These are phyloP conservation scores for Citrullus mucosospermus DNA, from an alignment of 306 rosid species.

Conservation along the genomic window DNA sequence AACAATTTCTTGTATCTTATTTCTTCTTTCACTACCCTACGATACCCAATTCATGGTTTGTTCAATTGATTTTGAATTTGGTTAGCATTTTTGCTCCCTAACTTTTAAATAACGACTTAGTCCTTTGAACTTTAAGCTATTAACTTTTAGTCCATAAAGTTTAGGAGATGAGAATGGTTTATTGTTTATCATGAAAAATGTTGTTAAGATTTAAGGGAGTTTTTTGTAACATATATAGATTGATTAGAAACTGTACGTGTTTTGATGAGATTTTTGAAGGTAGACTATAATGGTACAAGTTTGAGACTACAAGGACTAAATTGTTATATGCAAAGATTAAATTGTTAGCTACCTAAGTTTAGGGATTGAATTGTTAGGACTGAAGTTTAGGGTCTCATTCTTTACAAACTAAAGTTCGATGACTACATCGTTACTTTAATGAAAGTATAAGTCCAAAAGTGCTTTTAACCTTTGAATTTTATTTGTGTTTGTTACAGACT, in stretches of 20 bases:
- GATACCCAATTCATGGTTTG: not conserved
- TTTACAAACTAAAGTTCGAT: not conserved
- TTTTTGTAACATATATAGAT: too few species aligned
- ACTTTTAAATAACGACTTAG: not conserved
- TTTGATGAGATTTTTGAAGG: not conserved
- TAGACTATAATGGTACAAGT: not conserved
- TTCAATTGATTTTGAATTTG: not conserved
- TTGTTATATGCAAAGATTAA: not conserved
- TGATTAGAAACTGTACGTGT: not conserved
- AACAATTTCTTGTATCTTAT: not conserved
- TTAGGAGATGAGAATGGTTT: not conserved
- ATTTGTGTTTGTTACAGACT: slow-evolving; percentile 30
- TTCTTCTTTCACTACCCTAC: not conserved
- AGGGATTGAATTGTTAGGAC: too few species aligned
- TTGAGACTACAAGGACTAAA: not conserved
- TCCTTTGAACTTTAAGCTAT: not conserved
- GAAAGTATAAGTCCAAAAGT: not conserved
- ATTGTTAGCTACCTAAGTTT: too few species aligned
- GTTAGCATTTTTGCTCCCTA: not conserved
- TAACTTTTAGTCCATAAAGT: too few species aligned
- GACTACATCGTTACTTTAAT: not conserved
- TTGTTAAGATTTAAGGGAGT: not conserved
- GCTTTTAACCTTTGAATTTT: not conserved
- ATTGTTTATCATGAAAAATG: not conserved
- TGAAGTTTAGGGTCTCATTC: not conserved